Evolutionary conservation across 306 rosid genomes (phyloP), one percentile per base, ranked within the genome.

Genomic region (Mimosa pudica): DNA sequence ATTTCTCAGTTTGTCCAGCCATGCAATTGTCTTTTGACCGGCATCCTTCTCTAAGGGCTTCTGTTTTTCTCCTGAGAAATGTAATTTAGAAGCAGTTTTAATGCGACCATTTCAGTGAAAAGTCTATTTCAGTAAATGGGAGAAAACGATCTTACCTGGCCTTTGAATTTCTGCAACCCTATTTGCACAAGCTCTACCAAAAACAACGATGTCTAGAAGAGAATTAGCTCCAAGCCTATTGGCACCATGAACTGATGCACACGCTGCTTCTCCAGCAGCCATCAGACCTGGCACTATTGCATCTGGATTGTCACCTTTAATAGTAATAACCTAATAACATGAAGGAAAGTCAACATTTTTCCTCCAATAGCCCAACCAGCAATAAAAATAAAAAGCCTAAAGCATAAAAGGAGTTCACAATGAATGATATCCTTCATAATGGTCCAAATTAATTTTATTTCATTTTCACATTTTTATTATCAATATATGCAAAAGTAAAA

Each of bases 181-280:
- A 86, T 93, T 93, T 55, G 98, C 98, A 82, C 97, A 91, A 75
- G 98, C 98, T 76, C 98, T 89, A 8, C 98, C 98, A 71, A 91
- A 93, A 79, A 91, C 97, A 80, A 93, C 98, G 79, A 93, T 93
- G 84, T 91, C 98, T 63, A 93, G 93, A 79, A 93, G 97, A 38
- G 98, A 93, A 84, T 93, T 93, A 66, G 98, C 98, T 70, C 98
- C 98, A 77, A 93, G 98, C 82, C 98, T 87, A 84, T 93, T 93
- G 76, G 98, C 93, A 35, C 98, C 98, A 64, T 93, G 98, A 74
- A 93, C 98, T 2, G 98, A 91, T 33, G 98, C 98, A 86, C 98
- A 93, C 41, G 97, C 98, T 33, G 97, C 85, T 88, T 93, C 98
- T 48, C 98, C 98, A 61, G 98, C 98, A 55, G 98, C 98, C 98